phyloP scores from a whole-genome alignment of 495 filamentous ascomycete species.

The Glonium stellatum region DNA sequence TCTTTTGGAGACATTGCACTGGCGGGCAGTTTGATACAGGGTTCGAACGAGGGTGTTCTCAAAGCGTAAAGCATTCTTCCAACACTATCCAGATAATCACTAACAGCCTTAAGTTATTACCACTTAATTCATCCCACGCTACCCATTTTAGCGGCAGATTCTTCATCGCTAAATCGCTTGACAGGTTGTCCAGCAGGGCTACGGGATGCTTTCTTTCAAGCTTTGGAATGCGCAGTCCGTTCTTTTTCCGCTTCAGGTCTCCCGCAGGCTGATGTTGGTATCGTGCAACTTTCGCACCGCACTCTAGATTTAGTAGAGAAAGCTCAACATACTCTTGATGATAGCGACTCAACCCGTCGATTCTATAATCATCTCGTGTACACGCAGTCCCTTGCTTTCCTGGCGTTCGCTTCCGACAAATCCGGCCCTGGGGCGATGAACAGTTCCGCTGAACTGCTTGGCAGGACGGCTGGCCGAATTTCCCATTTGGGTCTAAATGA shows the following conservation, averaged over 20 bases:
- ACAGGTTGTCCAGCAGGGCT: constrained; percentile 18
- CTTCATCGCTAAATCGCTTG: constrained; percentile 13
- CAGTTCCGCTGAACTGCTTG: constrained; percentile 16
- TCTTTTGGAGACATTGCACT: constrained; percentile 21
- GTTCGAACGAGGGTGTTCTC: constrained; percentile 20
- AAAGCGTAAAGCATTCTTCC: constrained; percentile 20
- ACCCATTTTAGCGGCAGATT: constrained; percentile 18
- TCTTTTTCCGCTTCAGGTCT: constrained; percentile 9
- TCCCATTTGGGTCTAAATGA: constrained; percentile 19
- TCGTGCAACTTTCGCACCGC: constrained; percentile 12
- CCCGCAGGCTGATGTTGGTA: constrained; percentile 6
- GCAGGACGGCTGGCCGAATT: constrained; percentile 20
- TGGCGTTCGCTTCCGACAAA: constrained; percentile 20
- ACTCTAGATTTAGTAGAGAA: constrained; percentile 11
- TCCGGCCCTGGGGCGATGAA: constrained; percentile 7
- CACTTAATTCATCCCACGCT: constrained; percentile 20
- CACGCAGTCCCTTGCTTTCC: constrained; percentile 16
- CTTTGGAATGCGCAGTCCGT: constrained; percentile 22
- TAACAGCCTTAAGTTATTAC: constrained; percentile 16
- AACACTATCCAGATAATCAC: background rate
- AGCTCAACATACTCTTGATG: constrained; percentile 12
- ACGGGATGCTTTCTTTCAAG: constrained; percentile 19
- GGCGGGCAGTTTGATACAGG: constrained; percentile 18
- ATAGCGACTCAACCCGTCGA: constrained; percentile 12
- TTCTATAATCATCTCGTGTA: constrained; percentile 21